These are phyloP conservation scores for Paspalum vaginatum DNA, from an alignment of 176 grass and related monocot species.

Conservation along the genomic window DNA sequence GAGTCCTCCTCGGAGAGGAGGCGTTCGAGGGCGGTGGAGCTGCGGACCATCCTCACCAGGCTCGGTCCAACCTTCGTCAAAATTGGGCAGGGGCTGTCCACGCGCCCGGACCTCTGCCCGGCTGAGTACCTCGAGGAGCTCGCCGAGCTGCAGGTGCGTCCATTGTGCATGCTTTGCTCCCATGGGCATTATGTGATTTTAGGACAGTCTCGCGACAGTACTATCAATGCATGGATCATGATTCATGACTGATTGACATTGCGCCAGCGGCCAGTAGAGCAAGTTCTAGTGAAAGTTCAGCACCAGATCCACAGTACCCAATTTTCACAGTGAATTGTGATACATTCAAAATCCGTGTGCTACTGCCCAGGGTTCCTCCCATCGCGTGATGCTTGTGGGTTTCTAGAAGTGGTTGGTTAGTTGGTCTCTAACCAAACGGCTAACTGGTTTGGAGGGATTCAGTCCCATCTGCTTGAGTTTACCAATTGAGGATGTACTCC, in stretches of 20 bases:
- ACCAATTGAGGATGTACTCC: background rate
- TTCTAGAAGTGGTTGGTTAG: background rate
- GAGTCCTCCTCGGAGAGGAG: conserved; percentile 43
- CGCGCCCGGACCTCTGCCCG: conserved; percentile 87
- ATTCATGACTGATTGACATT: background rate
- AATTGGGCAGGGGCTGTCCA: conserved; percentile 93
- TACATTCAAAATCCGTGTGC: background rate
- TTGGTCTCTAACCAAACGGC: background rate
- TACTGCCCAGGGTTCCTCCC: background rate
- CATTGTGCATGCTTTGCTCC: conserved; percentile 9
- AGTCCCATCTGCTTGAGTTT: background rate
- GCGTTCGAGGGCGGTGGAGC: conserved; percentile 71
- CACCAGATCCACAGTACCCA: background rate
- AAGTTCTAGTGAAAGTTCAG: conserved; percentile 8
- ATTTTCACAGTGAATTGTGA: background rate
- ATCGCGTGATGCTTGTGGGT: conserved; percentile 1
- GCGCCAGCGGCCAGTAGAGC: background rate
- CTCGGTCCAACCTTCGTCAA: conserved; percentile 98
- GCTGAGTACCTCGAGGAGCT: conserved; percentile 95
- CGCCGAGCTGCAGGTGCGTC: conserved; percentile 78
- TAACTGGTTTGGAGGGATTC: background rate
- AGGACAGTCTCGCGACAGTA: background rate
- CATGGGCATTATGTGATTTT: background rate
- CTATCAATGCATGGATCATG: background rate
- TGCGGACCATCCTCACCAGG: conserved; percentile 75